Base-by-base conservation (phyloP, 2,329 filamentous ascomycete genomes). In the Emmonsia crescens region DNA sequence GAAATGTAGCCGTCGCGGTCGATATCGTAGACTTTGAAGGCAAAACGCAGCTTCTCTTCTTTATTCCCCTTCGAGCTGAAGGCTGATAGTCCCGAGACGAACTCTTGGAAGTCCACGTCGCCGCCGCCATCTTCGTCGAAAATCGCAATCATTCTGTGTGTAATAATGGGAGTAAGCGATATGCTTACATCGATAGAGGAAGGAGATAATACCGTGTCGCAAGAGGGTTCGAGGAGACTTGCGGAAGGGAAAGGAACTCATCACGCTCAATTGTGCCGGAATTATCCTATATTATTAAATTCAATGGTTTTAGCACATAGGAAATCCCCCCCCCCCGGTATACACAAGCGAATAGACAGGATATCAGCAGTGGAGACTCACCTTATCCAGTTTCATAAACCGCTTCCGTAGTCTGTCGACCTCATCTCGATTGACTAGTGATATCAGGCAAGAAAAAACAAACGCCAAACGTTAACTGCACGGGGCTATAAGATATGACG, bases 341-440 rank as follows among this genome's bases (percentile, higher is more conserved):
- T 9, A 19, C 10, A 9, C 5, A 31, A 40, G n/a, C n/a, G n/a
- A 33, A 40, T 27, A 27, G 1, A 12, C 5, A 56, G 19, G n/a
- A 40, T 27, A 40, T 40, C 52, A 40, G 19, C 1, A 49, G 14
- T 12, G 40, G 56, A 21, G 46, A 57, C 70, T 62, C 58, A 94
- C 93, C 85, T 96, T 97, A 78, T 99, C 94, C 64, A 99, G 82
- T 79, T 99, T 99, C 93, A 97, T 97, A 74, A 99, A 99, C 65
- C 93, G 85, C 81, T 99, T 99, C 72, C 91, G 85, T 74, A 99
- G 82, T 71, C 94, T 85, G 74, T 97, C 94, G 64, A 99, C 91
- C 77, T 99, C 94, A 72, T 99, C 94, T 75, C 89, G 88, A 80
- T 99, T 90, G 81, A 99, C 93, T 97, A 71, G 69, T 59, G 46